Base-by-base conservation (phyloP, 192 early-diverging fungal genomes). In the Entomortierella parvispora region DNA sequence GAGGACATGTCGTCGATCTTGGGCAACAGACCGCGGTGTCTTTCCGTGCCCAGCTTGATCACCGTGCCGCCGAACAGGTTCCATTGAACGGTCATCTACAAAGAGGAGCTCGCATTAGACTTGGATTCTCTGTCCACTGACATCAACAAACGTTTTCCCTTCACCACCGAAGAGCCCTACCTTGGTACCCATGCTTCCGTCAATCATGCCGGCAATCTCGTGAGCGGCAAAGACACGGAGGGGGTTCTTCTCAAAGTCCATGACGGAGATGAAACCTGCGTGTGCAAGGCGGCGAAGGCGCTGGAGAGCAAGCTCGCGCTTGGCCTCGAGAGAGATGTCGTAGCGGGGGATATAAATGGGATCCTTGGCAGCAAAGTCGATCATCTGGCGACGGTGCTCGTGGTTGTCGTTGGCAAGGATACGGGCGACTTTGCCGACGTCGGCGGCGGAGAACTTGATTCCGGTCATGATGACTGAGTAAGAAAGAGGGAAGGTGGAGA, bases 151-250 rank as follows among this genome's bases (percentile, higher is more conserved):
- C 31, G 20, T 14, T 32, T 26, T 6, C 48, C 3, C 7, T 43
- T 28, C 1, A 25, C 1, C 12, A 2, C 11, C 20, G 0, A 25
- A 10, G 22, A 20, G 22, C 15, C 18, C 44, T 68, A 82, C 74
- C 83, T 93, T 93, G 50, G 92, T 93, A n/a, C 87, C 85, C 72
- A 88, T 86, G 57, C 82, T 84, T 23, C 87, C 89, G 48, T 93
- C 92, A 23, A 91, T 81, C 87, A 90, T 89, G 28, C 92, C 92
- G 20, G 84, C 81, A 60, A 91, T 77, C 81, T 93, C 92, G 62
- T 93, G 92, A n/a, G 83, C 90, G 50, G 86, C 80, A 78, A 86
- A 87, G 40, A 91, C 67, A 53, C 90, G 90, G 22, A 91, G 80
- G 2, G 90, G 89, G 51, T 91, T 90, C 61, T 83, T 84, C 53